phyloP scores from a whole-genome alignment of 495 filamentous ascomycete genomes.

The Aspergillus baeticus region DNA sequence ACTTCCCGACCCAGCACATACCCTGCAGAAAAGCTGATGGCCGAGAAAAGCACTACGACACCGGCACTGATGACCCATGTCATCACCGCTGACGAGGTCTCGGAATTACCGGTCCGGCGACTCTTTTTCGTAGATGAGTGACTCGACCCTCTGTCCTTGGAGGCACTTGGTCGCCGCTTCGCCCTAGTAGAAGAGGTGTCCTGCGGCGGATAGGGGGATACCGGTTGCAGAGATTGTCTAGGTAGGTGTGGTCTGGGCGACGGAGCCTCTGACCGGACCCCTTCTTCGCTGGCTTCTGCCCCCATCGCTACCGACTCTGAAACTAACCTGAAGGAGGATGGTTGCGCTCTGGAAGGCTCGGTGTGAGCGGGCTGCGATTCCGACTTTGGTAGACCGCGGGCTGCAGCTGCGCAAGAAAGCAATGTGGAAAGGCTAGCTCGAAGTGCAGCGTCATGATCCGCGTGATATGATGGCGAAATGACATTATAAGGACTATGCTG shows the following conservation, averaged over 20 bases:
- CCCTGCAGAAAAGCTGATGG: conserved; percentile 89
- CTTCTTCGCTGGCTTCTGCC: conserved; percentile 35
- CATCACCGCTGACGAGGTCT: conserved; percentile 49
- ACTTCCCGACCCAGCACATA: conserved; percentile 86
- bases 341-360: conserved; percentile 24
- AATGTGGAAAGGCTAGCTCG: conserved; percentile 90
- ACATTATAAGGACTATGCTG: conserved; percentile 57
- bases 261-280: conserved; percentile 15
- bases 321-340: conserved; percentile 57
- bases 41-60: conserved; percentile 86
- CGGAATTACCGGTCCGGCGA: conserved; percentile 33
- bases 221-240: conserved; percentile 21
- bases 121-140: conserved; percentile 55
- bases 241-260: conserved; percentile 22
- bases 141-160: conserved; percentile 49
- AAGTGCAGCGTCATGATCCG: conserved; percentile 90
- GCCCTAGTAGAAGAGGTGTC: conserved; percentile 31
- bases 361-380: conserved; percentile 33
- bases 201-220: conserved; percentile 21
- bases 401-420: conserved; percentile 89
- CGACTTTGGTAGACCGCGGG: conserved; percentile 73
- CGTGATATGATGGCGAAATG: conserved; percentile 73
- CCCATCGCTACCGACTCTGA: conserved; percentile 72
- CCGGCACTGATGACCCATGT: conserved; percentile 92
- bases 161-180: conserved; percentile 51